These are phyloP conservation scores for Nigrospora sphaerica DNA, from an alignment of 2,329 filamentous ascomycete species.

Conservation along the genomic window DNA sequence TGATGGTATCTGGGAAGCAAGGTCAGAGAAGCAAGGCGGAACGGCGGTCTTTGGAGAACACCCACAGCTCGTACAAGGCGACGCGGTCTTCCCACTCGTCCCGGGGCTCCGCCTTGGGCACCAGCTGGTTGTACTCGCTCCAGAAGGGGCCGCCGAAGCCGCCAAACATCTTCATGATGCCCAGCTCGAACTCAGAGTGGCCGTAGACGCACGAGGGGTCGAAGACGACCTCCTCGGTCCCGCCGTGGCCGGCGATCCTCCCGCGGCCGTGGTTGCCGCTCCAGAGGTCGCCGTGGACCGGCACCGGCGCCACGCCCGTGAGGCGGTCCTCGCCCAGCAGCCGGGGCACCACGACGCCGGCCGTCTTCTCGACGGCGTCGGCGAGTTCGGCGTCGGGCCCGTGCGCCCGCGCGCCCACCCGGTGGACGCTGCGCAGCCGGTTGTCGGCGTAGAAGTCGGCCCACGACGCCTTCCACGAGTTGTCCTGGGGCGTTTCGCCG, in stretches of 20 bases:
- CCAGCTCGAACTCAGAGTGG: constrained; percentile 83
- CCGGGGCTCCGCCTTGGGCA: constrained; percentile 72
- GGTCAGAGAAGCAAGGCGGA: not conserved
- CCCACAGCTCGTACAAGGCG: constrained; percentile 73
- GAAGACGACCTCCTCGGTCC: constrained; percentile 68
- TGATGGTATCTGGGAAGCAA: constrained; percentile 64
- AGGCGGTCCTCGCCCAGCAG: constrained; percentile 65
- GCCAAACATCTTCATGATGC: constrained; percentile 96
- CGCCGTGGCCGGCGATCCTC: constrained; percentile 43
- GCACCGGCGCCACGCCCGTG: constrained; percentile 62
- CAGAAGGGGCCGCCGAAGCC: constrained; percentile 70
- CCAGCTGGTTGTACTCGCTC: constrained; percentile 66
- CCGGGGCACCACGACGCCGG: constrained; percentile 60
- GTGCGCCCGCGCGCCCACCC: constrained; percentile 50
- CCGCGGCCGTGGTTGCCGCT: constrained; percentile 72
- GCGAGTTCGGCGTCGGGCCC: constrained; percentile 57
- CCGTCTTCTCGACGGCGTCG: constrained; percentile 57
- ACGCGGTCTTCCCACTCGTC: constrained; percentile 83
- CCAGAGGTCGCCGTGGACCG: constrained; percentile 93
- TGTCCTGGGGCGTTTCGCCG: constrained; percentile 76
- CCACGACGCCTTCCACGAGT: constrained; percentile 68
- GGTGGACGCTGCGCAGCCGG: constrained; percentile 60
- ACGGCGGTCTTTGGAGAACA: constrained; percentile 13
- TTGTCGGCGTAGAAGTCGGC: constrained; percentile 78
- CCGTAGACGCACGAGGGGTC: constrained; percentile 78